Evolutionary conservation across 139 green algal genomes (phyloP).

Genomic region (Astrephomene gubernaculifera): DNA sequence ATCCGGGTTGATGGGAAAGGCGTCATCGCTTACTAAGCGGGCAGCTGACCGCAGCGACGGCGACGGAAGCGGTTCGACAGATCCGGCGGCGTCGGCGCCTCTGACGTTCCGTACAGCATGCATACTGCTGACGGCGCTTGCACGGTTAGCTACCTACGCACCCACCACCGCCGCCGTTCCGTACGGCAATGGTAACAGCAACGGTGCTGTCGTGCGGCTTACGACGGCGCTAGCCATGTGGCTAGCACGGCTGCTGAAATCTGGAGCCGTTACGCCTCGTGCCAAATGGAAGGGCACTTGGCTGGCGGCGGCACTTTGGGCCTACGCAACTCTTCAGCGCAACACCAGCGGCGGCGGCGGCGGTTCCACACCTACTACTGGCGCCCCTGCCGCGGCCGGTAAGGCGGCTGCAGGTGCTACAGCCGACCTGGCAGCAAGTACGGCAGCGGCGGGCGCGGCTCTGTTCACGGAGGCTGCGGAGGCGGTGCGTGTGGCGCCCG

Average conservation of each 20-base stretch:
- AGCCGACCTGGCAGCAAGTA: background rate
- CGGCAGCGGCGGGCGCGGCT: background rate
- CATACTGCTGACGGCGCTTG: constrained; percentile 11
- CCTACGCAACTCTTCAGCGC: background rate
- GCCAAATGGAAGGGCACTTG: constrained; percentile 28
- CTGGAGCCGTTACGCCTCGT: background rate
- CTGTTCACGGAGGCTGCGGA: constrained; percentile 32
- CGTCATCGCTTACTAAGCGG: no score
- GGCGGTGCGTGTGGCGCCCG: constrained; percentile 6
- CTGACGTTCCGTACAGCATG: constrained; percentile 22
- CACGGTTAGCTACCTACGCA: background rate
- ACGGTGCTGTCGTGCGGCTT: background rate
- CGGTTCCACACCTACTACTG: no score
- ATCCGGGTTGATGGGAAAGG: no score
- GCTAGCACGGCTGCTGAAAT: background rate
- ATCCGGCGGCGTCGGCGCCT: background rate
- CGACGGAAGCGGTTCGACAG: background rate
- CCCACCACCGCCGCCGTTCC: background rate
- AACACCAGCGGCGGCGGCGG: background rate
- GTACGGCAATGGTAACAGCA: no score
- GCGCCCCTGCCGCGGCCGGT: background rate
- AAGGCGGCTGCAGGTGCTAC: background rate
- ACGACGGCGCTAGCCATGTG: background rate
- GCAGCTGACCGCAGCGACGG: background rate
- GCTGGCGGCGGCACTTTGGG: constrained; percentile 30